Base-by-base conservation (phyloP, 2,329 filamentous ascomycete genomes). In the Herpotrichia juniperi region DNA sequence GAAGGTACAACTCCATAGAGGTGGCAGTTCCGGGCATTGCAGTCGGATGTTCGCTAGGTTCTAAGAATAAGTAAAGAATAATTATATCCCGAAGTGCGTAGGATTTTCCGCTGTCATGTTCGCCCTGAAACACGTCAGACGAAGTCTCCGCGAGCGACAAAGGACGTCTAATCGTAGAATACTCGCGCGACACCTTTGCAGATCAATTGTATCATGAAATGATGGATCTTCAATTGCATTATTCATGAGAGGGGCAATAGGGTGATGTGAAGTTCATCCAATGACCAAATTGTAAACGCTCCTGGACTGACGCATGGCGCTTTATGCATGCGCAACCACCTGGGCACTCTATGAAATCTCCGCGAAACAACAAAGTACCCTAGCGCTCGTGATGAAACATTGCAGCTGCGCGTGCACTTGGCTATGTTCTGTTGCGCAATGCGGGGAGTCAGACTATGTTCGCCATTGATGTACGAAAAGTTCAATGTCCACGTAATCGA, bases 11-110 rank as follows among this genome's bases (percentile, higher is more conserved):
- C 21, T 21, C 17, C 14, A 17, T 6, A 4, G 8, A 21, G n/a
- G 34, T 19, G 16, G 7, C 17, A 12, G 4, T 37, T 25, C 21
- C 7, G 37, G 21, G 4, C 37, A 40, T 40, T 40, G 14, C 37
- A 11, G 26, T 7, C 12, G 34, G 34, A 7, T 12, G 37, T 25
- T 7, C 37, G n/a, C n/a, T 24, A 25, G 37, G 37, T 40, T 24
- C 37, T 40, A 40, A 40, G 37, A 40, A 40, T 40, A 40, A 40
- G n/a, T n/a, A n/a, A n/a, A n/a, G n/a, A n/a, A n/a, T n/a, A n/a
- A n/a, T n/a, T n/a, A n/a, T n/a, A n/a, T n/a, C n/a, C 37, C 37
- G 37, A 40, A 40, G 19, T 40, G 37, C 37, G 37, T 39, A 12
- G 25, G 21, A 21, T 14, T 16, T 37, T 6, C 34, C 34, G n/a